phyloP scores from a whole-genome alignment of 225 moss, liverwort and hornwort genomes.

The Thuidium tamariscinum region DNA sequence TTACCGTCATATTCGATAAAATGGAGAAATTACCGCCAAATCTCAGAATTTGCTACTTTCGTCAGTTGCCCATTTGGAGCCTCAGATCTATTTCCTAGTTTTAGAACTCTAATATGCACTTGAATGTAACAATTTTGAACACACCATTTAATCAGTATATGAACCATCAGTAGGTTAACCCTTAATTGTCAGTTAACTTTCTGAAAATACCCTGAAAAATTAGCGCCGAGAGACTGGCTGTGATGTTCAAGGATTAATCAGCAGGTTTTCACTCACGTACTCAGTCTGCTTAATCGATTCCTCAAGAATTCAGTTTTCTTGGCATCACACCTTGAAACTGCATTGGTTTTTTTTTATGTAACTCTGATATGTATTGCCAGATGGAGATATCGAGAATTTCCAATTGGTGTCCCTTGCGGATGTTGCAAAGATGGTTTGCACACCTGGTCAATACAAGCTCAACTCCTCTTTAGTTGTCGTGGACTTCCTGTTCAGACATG shows the following conservation, averaged over 20 bases:
- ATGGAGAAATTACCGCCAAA: background rate
- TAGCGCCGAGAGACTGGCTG: background rate
- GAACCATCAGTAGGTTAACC: background rate
- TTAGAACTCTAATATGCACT: background rate
- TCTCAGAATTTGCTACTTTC: too few species aligned
- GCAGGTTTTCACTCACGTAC: background rate
- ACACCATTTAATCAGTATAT: background rate
- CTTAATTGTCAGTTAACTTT: background rate
- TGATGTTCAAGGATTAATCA: background rate
- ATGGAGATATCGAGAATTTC: slow-evolving; percentile 41
- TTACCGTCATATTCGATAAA: background rate
- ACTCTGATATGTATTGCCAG: background rate
- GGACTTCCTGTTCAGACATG: slow-evolving; percentile 42
- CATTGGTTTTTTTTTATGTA: too few species aligned
- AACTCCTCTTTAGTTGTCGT: slow-evolving; percentile 38
- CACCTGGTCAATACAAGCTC: slow-evolving; percentile 33
- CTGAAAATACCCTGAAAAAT: background rate
- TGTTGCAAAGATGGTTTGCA: slow-evolving; percentile 34
- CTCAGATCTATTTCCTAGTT: background rate
- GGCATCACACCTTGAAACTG: background rate
- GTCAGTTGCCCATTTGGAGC: background rate
- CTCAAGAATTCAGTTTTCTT: background rate
- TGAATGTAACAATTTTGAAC: background rate
- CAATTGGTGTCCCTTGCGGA: slow-evolving; percentile 9
- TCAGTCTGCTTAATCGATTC: background rate